Conservation (phyloP, 106 monocot species). For the Iris macrosiphon region DNA sequence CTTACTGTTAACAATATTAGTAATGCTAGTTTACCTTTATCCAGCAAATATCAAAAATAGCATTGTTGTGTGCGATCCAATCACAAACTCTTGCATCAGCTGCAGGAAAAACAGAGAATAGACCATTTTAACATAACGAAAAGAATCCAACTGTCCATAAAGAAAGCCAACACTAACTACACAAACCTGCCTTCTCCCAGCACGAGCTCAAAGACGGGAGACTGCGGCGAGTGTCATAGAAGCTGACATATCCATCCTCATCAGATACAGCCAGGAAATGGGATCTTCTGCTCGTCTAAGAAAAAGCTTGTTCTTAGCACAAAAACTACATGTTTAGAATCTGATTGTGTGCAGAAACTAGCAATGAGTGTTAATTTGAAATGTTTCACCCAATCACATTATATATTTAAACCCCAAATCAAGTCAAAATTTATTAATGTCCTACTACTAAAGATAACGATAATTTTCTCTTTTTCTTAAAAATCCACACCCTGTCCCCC, state of each 20-base stretch:
- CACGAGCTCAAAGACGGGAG: slow-evolving; percentile 29
- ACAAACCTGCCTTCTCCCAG: slow-evolving; percentile 54
- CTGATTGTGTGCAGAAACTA: neutral
- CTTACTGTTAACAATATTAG: no score
- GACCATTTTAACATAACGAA: neutral
- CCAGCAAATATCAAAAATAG: slow-evolving; percentile 91
- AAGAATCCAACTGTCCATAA: neutral
- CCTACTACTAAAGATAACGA: no score
- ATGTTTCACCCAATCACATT: no score
- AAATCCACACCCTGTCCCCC: no score
- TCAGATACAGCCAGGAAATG: slow-evolving; percentile 81
- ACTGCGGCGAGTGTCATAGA: slow-evolving; percentile 59
- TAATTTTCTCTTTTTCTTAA: no score
- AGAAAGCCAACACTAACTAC: neutral
- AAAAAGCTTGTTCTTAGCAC: no score
- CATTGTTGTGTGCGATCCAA: slow-evolving; percentile 92
- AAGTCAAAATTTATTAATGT: no score
- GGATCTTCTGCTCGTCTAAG: slow-evolving; percentile 26
- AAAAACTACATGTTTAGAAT: neutral
- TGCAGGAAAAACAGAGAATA: slow-evolving; percentile 18
- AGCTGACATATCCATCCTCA: slow-evolving; percentile 85
- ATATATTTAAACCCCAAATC: no score
- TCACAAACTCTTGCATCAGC: slow-evolving; percentile 53
- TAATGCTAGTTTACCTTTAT: no score
- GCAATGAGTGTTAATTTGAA: neutral